These are phyloP conservation scores for Themeda triandra DNA, from an alignment of 176 grass and related monocot genomes.

Conservation along the genomic window DNA sequence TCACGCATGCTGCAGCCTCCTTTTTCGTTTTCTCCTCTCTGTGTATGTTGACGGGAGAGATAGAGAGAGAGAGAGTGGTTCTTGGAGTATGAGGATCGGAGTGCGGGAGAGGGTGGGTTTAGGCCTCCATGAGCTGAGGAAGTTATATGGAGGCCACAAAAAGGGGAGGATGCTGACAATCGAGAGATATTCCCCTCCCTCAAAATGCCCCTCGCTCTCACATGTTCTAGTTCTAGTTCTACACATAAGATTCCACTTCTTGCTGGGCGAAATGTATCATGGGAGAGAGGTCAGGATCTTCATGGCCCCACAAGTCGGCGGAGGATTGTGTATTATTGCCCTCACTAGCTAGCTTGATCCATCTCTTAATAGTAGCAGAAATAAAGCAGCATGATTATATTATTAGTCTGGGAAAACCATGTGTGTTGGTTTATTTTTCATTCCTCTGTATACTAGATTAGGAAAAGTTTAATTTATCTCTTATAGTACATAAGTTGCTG, in stretches of 20 bases:
- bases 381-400: conserved; percentile 32
- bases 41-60: background rate
- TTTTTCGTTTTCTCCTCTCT: no score
- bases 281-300: conserved; percentile 38
- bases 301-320: conserved; percentile 31
- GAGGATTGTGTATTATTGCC: conserved; percentile 25
- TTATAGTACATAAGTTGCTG: background rate
- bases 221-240: conserved; percentile 1
- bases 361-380: background rate
- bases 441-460: background rate
- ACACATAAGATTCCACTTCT: conserved; percentile 44
- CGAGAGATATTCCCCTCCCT: conserved; percentile 35
- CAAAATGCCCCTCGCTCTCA: conserved; percentile 4
- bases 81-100: conserved; percentile 10
- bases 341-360: conserved; percentile 21
- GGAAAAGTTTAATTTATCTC: no score
- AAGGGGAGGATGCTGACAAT: conserved; percentile 36
- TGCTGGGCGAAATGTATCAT: conserved; percentile 16
- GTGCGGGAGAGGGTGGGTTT: background rate
- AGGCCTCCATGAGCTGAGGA: conserved; percentile 27
- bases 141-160: conserved; percentile 23
- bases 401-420: background rate
- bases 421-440: background rate
- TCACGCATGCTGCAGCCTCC: background rate
- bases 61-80: background rate